Conservation (phyloP, 2,329 filamentous ascomycete species). For the Knufia fluminis region DNA sequence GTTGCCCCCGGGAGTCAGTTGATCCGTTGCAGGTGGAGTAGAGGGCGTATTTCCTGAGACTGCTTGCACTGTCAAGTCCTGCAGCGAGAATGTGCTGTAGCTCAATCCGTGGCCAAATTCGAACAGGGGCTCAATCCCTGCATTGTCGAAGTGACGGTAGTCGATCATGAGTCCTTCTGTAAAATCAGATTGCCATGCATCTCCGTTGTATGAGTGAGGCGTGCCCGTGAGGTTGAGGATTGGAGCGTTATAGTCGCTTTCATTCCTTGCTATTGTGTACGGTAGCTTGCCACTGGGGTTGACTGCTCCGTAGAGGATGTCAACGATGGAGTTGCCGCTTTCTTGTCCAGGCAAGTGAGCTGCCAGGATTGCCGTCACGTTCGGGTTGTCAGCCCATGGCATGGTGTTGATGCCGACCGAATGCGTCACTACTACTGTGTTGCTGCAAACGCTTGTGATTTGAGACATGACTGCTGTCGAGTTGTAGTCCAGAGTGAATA, state of each 20-base stretch:
- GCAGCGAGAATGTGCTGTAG: slow-evolving; percentile 71
- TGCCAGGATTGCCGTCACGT: slow-evolving; percentile 77
- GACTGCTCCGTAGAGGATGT: slow-evolving; percentile 65
- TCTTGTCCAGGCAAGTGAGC: slow-evolving; percentile 76
- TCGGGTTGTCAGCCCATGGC: slow-evolving; percentile 33
- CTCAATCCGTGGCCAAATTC: slow-evolving; percentile 75
- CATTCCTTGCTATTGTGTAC: slow-evolving; percentile 67
- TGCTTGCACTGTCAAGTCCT: slow-evolving; percentile 53
- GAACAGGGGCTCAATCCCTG: slow-evolving; percentile 47
- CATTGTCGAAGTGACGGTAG: slow-evolving; percentile 64
- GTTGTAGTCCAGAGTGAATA: slow-evolving; percentile 35
- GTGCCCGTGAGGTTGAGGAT: slow-evolving; percentile 35
- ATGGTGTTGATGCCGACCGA: slow-evolving; percentile 34
- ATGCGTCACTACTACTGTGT: slow-evolving; percentile 43
- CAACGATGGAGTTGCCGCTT: slow-evolving; percentile 67
- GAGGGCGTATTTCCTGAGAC: slow-evolving; percentile 43
- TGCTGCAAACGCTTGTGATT: slow-evolving; percentile 39
- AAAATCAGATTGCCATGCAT: slow-evolving; percentile 63
- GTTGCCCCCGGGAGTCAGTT: slow-evolving; percentile 52
- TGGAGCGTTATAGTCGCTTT: slow-evolving; percentile 59
- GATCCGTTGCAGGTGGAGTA: slow-evolving; percentile 40
- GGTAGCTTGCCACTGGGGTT: slow-evolving; percentile 69
- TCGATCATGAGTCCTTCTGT: slow-evolving; percentile 74
- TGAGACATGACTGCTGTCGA: slow-evolving; percentile 34
- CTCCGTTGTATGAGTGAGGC: slow-evolving; percentile 23